Evolutionary conservation across 345 rosid genomes (phyloP), one percentile per base, ranked within the genome.

Genomic region (Linum usitatissimum): DNA sequence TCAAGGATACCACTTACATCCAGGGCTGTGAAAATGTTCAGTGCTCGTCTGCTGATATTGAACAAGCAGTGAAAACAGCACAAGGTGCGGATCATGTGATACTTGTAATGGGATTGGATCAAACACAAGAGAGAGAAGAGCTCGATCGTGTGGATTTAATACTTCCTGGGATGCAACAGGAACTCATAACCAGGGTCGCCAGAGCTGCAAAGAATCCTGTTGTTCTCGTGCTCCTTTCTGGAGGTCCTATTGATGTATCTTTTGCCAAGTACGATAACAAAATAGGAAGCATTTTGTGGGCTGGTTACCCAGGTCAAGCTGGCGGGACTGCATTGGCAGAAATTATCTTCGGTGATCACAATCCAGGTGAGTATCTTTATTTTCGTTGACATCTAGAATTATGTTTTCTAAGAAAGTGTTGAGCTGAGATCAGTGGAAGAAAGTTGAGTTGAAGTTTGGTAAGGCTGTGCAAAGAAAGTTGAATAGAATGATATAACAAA

Each of bases 281-380:
- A 3, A 74, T 84, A 21, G 20, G 62, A 0, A 73, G 77, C 18
- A 78, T 84, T 34, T 31, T 84, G 30, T 87, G 94, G 90, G 94
- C 76, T 9, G 90, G 90, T 23, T 81, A 81, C 40, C 93, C 96
- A 8, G 96, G 90, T 57, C 77, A 86, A 40, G 81, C 80, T 60
- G 96, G 96, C 5, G 91, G 88, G 2, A 73, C 0, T 0, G 96
- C 86, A 56, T 81, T 89, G 19, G 89, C 87, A 14, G 91, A 86
- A 63, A 75, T 80, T 65, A 69, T 86, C 30, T 86, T 76, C 23
- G 91, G 95, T 30, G 63, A 75, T 15, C 70, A 84, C 55, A 87
- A 81, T 66, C 94, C 94, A 2, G 81, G 86, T 85, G 70, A 64
- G 34, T 40, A 18, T 15, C 30, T 3, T 17, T 20, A 17, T 57